Percentiles rank a stretch among this genome's conserved stretches.
Conservation (phyloP, 441 rosid genomes). For the Rhodomyrtus psidioides region DNA sequence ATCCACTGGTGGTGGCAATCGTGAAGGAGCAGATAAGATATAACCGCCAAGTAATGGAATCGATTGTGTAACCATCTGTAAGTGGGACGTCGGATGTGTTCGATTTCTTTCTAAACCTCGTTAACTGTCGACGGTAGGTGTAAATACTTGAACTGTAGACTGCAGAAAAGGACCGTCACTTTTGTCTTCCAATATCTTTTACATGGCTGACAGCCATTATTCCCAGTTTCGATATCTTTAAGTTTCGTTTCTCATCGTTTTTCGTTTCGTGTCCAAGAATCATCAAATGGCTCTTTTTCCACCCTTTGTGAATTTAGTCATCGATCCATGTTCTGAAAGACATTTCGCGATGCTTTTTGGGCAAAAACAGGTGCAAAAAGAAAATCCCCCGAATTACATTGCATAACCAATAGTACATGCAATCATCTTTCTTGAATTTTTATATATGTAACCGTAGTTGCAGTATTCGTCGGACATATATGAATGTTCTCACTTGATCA, state of each 20-base stretch:
- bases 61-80: too few relatives aligned
- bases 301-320: not conserved
- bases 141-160: not conserved
- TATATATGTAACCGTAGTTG: too few relatives aligned
- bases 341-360: not conserved
- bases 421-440: not conserved
- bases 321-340: too few relatives aligned
- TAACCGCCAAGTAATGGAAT: too few relatives aligned
- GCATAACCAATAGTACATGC: not conserved
- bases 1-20: too few relatives aligned
- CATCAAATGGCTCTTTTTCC: not conserved
- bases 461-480: not conserved
- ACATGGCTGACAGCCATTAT: too few relatives aligned
- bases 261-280: not conserved
- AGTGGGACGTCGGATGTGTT: not conserved
- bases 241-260: not conserved
- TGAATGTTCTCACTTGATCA: not conserved
- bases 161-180: not conserved
- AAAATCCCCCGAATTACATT: too few relatives aligned
- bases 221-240: not conserved
- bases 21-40: too few relatives aligned
- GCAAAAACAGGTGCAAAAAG: not conserved
- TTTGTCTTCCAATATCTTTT: not conserved
- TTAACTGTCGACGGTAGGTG: not conserved
- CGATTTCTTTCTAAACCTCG: not conserved